These are phyloP conservation scores for Pontederia paniculata DNA, from an alignment of 176 grass and related monocot genomes.

Conservation along the genomic window DNA sequence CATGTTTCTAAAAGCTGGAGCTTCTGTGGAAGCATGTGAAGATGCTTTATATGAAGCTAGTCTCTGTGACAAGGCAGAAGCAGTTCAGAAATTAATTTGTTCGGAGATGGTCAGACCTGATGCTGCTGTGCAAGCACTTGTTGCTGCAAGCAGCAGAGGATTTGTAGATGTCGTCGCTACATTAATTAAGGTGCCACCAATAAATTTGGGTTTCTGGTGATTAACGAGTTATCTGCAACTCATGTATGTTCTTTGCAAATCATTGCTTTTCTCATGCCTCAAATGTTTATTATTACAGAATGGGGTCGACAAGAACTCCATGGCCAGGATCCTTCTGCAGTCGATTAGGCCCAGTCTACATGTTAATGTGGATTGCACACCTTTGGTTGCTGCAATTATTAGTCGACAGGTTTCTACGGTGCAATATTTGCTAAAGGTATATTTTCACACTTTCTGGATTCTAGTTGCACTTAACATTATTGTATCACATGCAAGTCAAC, in stretches of 20 bases:
- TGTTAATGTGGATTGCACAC: slow-evolving; percentile 51
- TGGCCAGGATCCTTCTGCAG: slow-evolving; percentile 37
- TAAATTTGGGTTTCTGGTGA: neutral
- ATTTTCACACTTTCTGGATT: neutral
- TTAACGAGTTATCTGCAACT: neutral
- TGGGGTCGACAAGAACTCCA: slow-evolving; percentile 44
- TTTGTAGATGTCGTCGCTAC: slow-evolving; percentile 33
- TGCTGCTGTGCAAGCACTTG: slow-evolving; percentile 32
- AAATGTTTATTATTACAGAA: slow-evolving; percentile 23
- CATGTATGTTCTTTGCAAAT: slow-evolving; percentile 1
- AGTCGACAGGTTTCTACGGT: slow-evolving; percentile 46
- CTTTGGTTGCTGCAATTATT: slow-evolving; percentile 47
- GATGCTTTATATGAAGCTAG: slow-evolving; percentile 40
- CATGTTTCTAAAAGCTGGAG: slow-evolving; percentile 39
- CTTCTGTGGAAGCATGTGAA: slow-evolving; percentile 35
- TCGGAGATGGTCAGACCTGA: slow-evolving; percentile 28
- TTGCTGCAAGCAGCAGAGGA: slow-evolving; percentile 44
- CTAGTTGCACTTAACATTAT: neutral
- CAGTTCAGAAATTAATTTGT: slow-evolving; percentile 24
- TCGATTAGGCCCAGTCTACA: slow-evolving; percentile 47
- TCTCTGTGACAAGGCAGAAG: slow-evolving; percentile 28
- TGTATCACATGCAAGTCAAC: too few relatives aligned
- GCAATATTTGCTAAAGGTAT: slow-evolving; percentile 47
- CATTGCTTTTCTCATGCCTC: slow-evolving; percentile 10
- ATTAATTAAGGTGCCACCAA: slow-evolving; percentile 33